Percentiles rank a stretch among this genome's conserved stretches.
phyloP scores from a whole-genome alignment of 495 filamentous ascomycete species.

The Lineolata rhizophorae region DNA sequence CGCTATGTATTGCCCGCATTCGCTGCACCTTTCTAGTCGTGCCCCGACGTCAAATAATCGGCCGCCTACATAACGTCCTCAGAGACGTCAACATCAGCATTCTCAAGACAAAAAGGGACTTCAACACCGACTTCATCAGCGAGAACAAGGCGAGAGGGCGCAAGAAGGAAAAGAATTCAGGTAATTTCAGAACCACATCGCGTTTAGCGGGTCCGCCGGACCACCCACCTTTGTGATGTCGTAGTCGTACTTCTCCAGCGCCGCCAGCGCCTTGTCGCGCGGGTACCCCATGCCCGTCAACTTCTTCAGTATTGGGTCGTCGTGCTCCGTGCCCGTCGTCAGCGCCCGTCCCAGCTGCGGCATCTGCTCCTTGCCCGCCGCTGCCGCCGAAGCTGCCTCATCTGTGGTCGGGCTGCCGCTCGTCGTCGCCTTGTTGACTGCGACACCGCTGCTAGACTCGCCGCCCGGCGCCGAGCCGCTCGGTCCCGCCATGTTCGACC shows the following conservation, averaged over 20 bases:
- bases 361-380: conserved; percentile 11
- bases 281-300: conserved; percentile 83
- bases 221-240: conserved; percentile 86
- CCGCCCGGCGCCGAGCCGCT: conserved; percentile 2
- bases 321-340: conserved; percentile 52
- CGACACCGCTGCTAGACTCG: conserved; percentile 7
- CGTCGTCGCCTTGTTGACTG: too few species aligned
- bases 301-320: conserved; percentile 80
- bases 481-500: not conserved
- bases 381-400: conserved; percentile 6
- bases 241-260: conserved; percentile 87
- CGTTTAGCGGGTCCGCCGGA: too few species aligned
- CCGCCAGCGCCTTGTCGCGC: conserved; percentile 52
- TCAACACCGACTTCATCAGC: too few species aligned
- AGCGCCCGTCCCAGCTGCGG: conserved; percentile 41
- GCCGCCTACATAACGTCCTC: too few species aligned
- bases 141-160: too few species aligned
- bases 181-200: too few species aligned
- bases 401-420: conserved; percentile 3
- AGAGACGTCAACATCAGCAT: too few species aligned
- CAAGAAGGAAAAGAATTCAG: too few species aligned
- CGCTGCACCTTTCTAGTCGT: too few species aligned
- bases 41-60: too few species aligned
- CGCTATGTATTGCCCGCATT: too few species aligned
- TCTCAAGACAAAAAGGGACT: too few species aligned